A percentile compares a stretch with the other conserved stretches of the same genome.
phyloP scores from a whole-genome alignment of 139 green algal genomes.

The Coelastrella sp. region DNA sequence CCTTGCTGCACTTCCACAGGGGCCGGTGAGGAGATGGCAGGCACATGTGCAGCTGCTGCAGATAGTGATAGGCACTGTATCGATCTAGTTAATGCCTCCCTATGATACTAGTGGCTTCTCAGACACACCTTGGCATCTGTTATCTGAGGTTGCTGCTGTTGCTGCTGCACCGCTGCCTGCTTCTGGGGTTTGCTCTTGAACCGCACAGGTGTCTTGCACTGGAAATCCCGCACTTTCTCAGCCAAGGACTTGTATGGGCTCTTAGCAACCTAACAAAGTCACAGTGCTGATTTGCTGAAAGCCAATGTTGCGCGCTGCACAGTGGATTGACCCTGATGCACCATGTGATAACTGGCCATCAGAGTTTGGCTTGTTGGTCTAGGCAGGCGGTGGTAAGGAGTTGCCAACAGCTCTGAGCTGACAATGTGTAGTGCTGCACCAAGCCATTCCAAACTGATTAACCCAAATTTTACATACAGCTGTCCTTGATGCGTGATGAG shows the following conservation, averaged over 20 bases:
- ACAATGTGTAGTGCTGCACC: too few species aligned
- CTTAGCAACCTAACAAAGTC: neutral
- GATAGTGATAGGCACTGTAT: neutral
- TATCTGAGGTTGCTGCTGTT: neutral
- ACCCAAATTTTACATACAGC: too few species aligned
- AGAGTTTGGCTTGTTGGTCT: too few species aligned
- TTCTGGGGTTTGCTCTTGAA: conserved; percentile 51
- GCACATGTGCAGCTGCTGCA: neutral
- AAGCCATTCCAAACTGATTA: too few species aligned
- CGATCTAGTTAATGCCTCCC: too few species aligned
- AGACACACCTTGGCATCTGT: conserved; percentile 30
- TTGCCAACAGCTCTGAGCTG: too few species aligned
- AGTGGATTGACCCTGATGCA: neutral
- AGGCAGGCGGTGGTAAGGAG: too few species aligned
- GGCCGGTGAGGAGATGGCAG: neutral
- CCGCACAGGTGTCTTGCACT: conserved; percentile 54
- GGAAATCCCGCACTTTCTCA: conserved; percentile 58
- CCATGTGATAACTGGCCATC: too few species aligned
- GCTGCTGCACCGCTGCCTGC: conserved; percentile 3
- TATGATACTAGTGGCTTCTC: too few species aligned
- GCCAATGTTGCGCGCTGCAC: neutral
- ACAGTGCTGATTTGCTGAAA: neutral
- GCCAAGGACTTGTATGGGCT: conserved; percentile 59
- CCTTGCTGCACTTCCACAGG: too few species aligned
- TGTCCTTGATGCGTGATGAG: too few species aligned